Conservation (phyloP, 345 rosid genomes). For the Gossypium longicalyx region DNA sequence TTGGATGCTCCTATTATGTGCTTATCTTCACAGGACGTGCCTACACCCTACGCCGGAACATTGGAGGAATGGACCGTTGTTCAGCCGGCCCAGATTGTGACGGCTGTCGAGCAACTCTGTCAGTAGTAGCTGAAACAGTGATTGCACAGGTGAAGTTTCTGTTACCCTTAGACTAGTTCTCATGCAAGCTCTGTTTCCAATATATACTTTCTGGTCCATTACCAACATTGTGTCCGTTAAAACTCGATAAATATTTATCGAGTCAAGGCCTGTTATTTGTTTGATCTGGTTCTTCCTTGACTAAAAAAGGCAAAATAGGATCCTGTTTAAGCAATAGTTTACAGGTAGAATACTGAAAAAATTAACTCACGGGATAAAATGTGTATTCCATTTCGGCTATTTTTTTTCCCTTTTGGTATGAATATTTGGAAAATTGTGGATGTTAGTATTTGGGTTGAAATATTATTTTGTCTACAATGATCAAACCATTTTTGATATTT, state of each 20-base stretch:
- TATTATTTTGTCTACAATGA: no score
- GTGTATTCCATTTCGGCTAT: background rate
- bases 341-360: background rate
- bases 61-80: slow-evolving; percentile 89
- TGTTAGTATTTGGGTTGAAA: no score
- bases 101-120: slow-evolving; percentile 91
- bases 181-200: background rate
- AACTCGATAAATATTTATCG: slow-evolving; percentile 3
- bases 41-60: slow-evolving; percentile 89
- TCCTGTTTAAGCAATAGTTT: slow-evolving; percentile 1
- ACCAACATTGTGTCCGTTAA: slow-evolving; percentile 20
- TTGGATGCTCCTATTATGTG: slow-evolving; percentile 85
- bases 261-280: background rate
- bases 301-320: background rate
- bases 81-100: slow-evolving; percentile 90
- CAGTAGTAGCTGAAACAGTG: slow-evolving; percentile 33
- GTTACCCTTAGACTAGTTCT: slow-evolving; percentile 9
- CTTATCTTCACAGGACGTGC: slow-evolving; percentile 93
- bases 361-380: background rate
- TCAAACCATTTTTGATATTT: no score
- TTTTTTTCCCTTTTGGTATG: no score
- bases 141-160: slow-evolving; percentile 14
- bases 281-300: slow-evolving; percentile 8
- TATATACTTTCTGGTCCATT: slow-evolving; percentile 12
- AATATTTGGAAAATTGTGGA: no score